Evolutionary conservation across 257 asterid genomes (phyloP).

Genomic region (Prunella vulgaris): DNA sequence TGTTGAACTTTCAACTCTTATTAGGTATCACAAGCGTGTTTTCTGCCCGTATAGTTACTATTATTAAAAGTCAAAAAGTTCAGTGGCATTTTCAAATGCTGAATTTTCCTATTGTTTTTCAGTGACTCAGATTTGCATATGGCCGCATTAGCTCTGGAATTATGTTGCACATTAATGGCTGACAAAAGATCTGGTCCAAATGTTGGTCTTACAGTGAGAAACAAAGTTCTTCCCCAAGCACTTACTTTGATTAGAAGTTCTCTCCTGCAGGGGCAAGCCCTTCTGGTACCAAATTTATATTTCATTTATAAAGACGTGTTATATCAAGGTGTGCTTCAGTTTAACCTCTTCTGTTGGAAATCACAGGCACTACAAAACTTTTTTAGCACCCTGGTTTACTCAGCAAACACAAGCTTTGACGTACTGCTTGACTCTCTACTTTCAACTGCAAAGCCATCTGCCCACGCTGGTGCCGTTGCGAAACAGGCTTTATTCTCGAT

Average conservation of each 20-base stretch:
- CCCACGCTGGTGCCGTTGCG: constrained; percentile 84
- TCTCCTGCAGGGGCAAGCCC: constrained; percentile 98
- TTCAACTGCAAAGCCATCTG: constrained; percentile 83
- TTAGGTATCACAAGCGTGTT: constrained; percentile 52
- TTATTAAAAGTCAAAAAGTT: neutral
- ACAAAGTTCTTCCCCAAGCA: constrained; percentile 95
- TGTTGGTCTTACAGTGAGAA: constrained; percentile 87
- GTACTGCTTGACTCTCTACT: constrained; percentile 86
- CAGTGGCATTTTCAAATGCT: neutral
- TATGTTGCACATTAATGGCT: constrained; percentile 92
- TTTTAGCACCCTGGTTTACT: constrained; percentile 78
- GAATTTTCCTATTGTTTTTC: constrained; percentile 25
- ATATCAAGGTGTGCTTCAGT: constrained; percentile 15
- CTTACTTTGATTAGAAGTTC: constrained; percentile 79
- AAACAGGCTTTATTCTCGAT: constrained; percentile 94
- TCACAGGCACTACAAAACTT: constrained; percentile 84
- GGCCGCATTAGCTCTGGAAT: constrained; percentile 95
- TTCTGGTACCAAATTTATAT: constrained; percentile 54
- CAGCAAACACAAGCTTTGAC: constrained; percentile 97
- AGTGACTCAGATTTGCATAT: constrained; percentile 97
- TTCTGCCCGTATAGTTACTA: neutral
- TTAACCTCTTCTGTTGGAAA: constrained; percentile 30
- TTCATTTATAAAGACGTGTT: constrained; percentile 14
- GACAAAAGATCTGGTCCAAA: constrained; percentile 89
- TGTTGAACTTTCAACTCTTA: constrained; percentile 87